Evolutionary conservation across 139 green algal species (phyloP).

Genomic region (Yamagishiella unicocca): DNA sequence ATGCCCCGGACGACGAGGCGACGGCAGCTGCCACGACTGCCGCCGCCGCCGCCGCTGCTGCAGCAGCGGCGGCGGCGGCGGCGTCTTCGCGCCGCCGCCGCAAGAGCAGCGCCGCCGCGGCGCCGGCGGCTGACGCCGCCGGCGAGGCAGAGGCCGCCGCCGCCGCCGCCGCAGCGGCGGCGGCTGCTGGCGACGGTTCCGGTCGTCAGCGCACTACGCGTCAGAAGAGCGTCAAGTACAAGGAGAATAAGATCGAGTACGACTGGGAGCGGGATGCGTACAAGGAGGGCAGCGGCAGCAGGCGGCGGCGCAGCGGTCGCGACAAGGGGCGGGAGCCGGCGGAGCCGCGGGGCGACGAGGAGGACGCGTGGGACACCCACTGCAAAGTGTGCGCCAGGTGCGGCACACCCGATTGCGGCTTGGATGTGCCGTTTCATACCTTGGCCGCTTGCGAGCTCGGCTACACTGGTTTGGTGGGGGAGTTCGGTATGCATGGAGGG

Average conservation of each 20-base stretch:
- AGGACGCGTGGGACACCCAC: slow-evolving; percentile 50
- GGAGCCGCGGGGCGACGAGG: slow-evolving; percentile 2
- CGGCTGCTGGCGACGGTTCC: neutral
- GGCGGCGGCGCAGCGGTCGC: neutral
- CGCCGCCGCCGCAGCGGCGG: neutral
- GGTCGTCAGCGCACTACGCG: neutral
- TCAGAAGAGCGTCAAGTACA: slow-evolving; percentile 33
- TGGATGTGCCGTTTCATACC: too few species aligned
- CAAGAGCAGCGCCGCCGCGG: neutral
- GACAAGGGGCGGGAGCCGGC: neutral
- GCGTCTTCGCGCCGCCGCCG: neutral
- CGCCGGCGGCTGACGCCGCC: neutral
- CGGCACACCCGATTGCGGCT: too few species aligned
- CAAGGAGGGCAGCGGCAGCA: slow-evolving; percentile 2
- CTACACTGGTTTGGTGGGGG: too few species aligned
- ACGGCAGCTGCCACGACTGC: neutral
- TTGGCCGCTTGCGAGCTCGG: too few species aligned
- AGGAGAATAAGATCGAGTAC: slow-evolving; percentile 26
- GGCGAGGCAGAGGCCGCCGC: neutral
- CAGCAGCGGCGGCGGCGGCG: neutral
- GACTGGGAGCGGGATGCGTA: slow-evolving; percentile 26
- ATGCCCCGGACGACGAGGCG: neutral
- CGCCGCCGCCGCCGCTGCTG: neutral
- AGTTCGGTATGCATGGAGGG: too few species aligned
- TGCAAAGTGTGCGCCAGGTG: slow-evolving; percentile 47